A percentile compares a stretch with the other conserved stretches of the same genome.
phyloP scores from a whole-genome alignment of 2,329 filamentous ascomycete genomes.

The Ceratocystis destructans region DNA sequence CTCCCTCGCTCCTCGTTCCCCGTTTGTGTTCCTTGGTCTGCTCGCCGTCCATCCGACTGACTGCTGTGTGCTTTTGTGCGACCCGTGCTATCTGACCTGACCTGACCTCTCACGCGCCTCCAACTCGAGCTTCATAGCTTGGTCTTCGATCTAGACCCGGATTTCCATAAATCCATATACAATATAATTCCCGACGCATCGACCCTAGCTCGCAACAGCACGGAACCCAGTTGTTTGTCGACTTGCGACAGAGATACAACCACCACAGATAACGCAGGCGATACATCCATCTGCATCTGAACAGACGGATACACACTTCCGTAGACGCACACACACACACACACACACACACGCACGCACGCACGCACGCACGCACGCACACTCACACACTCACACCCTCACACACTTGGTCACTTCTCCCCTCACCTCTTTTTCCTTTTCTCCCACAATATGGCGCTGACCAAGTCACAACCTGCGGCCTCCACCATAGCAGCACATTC shows the following conservation, averaged over 20 bases:
- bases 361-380: not conserved
- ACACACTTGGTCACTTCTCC: not conserved
- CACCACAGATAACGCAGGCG: not conserved
- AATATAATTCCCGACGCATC: too few species aligned
- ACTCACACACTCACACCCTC: not conserved
- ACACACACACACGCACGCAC: not conserved
- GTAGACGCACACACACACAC: not conserved
- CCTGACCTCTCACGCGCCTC: too few species aligned
- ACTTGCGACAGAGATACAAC: not conserved
- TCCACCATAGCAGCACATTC: not conserved
- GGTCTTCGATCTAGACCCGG: too few species aligned
- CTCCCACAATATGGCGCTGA: slow-evolving; percentile 23
- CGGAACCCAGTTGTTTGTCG: too few species aligned
- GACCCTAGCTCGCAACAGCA: too few species aligned
- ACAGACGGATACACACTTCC: not conserved
- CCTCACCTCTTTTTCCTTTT: not conserved
- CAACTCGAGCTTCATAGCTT: too few species aligned
- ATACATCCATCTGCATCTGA: not conserved
- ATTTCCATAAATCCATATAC: too few species aligned
- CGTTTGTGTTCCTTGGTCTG: not conserved
- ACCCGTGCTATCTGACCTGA: too few species aligned
- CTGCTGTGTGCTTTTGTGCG: too few species aligned
- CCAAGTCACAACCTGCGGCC: not conserved
- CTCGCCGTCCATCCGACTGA: too few species aligned
- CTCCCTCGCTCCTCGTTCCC: not conserved